Evolutionary conservation across 345 rosid genomes (phyloP), one percentile per base, ranked within the genome.

Genomic region (Abelmoschus esculentus): DNA sequence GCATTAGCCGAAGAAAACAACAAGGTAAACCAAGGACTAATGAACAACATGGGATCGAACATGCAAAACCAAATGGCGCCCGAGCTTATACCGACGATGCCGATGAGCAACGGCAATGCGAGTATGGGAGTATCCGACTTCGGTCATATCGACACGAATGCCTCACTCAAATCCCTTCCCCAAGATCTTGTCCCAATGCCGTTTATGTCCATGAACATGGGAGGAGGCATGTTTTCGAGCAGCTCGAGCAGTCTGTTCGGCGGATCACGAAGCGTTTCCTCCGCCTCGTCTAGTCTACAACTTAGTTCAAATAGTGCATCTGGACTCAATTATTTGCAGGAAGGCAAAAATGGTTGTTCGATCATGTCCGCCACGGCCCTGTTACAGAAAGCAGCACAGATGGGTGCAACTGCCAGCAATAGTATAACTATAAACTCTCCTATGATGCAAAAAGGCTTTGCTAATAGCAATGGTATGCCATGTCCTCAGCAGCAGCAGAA

Each of bases 1-100:
- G 93, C 93, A 46, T 61, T 88, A 42, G 83, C 93, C 2, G 90
- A 88, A 78, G 93, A 88, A 66, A 88, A 88, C 83, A 88, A 72
- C 81, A 85, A 86, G 80, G 85, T 86, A 61, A 88, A 85, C 83
- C 87, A 86, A 79, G 86, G 79, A 50, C 62, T 78, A 28, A 78
- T 80, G 72, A 29, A 73, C 72, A 70, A 66, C 66, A 69, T 62
- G 8, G 73, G 74, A 54, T 67, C 76, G 22, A 79, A 81, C 73
- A 38, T 80, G 17, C 84, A 76, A 67, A 71, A 71, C 71, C 87
- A 80, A 49, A 78, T 86, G 78, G 32, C 32, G 3, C 77, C 75
- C 4, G 83, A 87, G 14, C 71, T 83, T 38, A 74, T 80, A 44
- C 75, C 85, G 7, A 69, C 86, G 32, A 54, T 78, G 76, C 70